Evolutionary conservation across 306 rosid genomes (phyloP), one percentile per base, ranked within the genome.

Genomic region (Neltuma alba): DNA sequence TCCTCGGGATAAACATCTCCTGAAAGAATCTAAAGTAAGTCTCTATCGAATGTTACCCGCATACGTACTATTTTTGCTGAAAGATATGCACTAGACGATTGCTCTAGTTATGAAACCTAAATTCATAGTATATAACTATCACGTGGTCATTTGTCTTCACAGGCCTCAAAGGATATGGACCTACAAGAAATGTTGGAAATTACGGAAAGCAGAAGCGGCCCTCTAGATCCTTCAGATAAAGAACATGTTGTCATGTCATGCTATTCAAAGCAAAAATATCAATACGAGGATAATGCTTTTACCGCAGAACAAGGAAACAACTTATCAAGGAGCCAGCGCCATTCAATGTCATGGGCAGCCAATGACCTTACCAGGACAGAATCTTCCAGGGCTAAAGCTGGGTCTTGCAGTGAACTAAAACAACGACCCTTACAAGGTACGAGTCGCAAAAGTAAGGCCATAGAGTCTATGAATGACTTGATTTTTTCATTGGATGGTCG

Each of bases 361-460:
- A 90, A 73, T 86, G 89, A 87, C 87, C 91, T 91, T 96, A 86
- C 85, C 73, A 92, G 86, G 52, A 92, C 99, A 16, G 77, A 88
- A 74, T 89, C 97, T 44, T 92, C 99, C 0, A 87, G 63, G 85
- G 97, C 96, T 8, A 93, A 93, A 86, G 76, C 81, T 27, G 86
- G 98, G 81, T 91, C 96, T 38, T 90, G 84, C 71, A 95, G 99
- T 76, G 98, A 91, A 79, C 99, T 97, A 20, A 95, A 81, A 85
- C 94, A 91, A 78, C 74, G 99, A 62, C 97, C 98, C 3, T 81
- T 63, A 55, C 27, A 52, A 31, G 85, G 67, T 55, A 76, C 7
- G 64, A 84, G 52, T 70, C 81, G 77, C 41, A 88, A 81, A 79
- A 79, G 6, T 81, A 88, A 86, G 86, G 82, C 78, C 27, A 74